Base-by-base conservation (phyloP, 805 yeast genomes). In the Torulaspora delbrueckii region DNA sequence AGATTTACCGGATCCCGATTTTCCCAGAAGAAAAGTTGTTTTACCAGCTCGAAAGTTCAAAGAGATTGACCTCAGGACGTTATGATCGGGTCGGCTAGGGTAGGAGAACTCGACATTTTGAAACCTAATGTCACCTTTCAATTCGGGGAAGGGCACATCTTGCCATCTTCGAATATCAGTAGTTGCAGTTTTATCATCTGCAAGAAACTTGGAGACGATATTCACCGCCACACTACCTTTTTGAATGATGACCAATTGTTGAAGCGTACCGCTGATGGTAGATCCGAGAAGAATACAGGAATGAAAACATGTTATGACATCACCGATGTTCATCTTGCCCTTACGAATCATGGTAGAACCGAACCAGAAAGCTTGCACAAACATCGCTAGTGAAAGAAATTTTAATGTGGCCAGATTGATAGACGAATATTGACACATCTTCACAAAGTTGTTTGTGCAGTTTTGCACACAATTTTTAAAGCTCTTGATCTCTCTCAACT, bases 1-100 rank as follows among this genome's bases (percentile, higher is more conserved):
- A 0, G 98, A 91, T 62, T 93, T 93, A 0, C 99, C 99, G 0
- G 90, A 82, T 0, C 99, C 99, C 0, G 97, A 89, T 49, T 75
- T 73, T 1, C 99, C 99, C 34, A 93, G 77, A 3, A 93, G 65
- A 55, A 78, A 91, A 1, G 82, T 78, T 5, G 77, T 58, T 26
- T 66, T 53, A 1, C 76, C 72, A 0, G 76, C 62, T 1, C 69
- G 63, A 28, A 89, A 67, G 1, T 54, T 53, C 22, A 84, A 46
- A n/a, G 63, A 57, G 1, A 84, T 68, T 39, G 74, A 55, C 0
- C 73, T 63, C 12, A 93, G 59, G 0, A 78, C 79, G 1, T 66
- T 64, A 1, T 64, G 62, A 1, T 68, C 68, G 0, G 72, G 70
- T 52, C 91, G 72, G 0, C 80, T 64, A 1, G 84, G 80, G 58